phyloP scores from a whole-genome alignment of 371 early-diverging fungal species.

The Catenaria anguillulae region DNA sequence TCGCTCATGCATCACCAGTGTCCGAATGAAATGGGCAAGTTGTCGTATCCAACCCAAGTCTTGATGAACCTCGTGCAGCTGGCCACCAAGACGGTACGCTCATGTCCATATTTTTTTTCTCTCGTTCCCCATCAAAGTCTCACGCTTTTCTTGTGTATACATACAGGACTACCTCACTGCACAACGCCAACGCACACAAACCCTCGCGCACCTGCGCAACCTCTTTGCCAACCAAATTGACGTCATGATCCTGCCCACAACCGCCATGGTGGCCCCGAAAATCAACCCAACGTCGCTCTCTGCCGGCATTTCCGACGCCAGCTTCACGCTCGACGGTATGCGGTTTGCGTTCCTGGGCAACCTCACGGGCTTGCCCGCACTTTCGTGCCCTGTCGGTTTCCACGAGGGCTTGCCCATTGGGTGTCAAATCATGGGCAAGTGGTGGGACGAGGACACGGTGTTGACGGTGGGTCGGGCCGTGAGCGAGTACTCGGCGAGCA shows the following conservation, averaged over 20 bases:
- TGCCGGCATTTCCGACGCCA: conserved; percentile 38
- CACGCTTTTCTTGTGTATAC: no score
- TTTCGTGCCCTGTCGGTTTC: conserved; percentile 46
- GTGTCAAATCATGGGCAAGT: conserved; percentile 51
- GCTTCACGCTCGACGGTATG: conserved; percentile 33
- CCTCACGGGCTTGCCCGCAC: conserved; percentile 51
- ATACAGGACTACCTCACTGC: conserved; percentile 34
- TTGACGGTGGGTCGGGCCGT: conserved; percentile 9
- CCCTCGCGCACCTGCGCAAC: conserved; percentile 31
- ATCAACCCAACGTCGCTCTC: conserved; percentile 28
- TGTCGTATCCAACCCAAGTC: not conserved
- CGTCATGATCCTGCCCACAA: conserved; percentile 39
- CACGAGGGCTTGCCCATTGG: conserved; percentile 41
- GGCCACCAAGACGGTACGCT: no score
- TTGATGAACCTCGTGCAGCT: not conserved
- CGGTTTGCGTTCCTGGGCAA: conserved; percentile 44
- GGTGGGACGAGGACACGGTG: conserved; percentile 51
- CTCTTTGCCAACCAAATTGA: conserved; percentile 36
- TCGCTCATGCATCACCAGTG: conserved; percentile 16
- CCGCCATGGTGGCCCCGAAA: conserved; percentile 39
- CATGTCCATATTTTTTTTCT: no score
- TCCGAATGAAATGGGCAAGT: not conserved
- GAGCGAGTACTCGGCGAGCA: not conserved
- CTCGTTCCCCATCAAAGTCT: no score
- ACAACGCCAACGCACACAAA: conserved; percentile 40